A percentile compares a stretch with the other conserved stretches of the same genome.
phyloP scores from a whole-genome alignment of 257 asterid species.

The Hygrophila difformis region DNA sequence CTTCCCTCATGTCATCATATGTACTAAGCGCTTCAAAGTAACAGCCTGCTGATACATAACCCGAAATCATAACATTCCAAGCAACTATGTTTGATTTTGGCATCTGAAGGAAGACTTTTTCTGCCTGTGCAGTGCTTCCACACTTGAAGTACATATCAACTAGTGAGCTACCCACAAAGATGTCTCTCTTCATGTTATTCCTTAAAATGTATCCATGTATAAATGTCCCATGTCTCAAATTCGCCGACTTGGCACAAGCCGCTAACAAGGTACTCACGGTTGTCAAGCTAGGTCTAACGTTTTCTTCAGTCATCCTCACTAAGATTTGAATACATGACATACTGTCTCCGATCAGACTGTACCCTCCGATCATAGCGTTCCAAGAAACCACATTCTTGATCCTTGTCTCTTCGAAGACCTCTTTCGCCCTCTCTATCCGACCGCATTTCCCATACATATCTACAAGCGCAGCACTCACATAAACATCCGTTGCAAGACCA shows the following conservation, averaged over 20 bases:
- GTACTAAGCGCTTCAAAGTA: conserved; percentile 58
- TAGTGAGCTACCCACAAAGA: conserved; percentile 41
- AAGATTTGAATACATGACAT: conserved; percentile 44
- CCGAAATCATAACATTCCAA: conserved; percentile 84
- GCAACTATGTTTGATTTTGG: conserved; percentile 35
- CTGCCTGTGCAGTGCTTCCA: conserved; percentile 34
- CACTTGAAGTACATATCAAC: conserved; percentile 71
- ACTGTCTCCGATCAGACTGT: conserved; percentile 55
- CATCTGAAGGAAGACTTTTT: conserved; percentile 30
- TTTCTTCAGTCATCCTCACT: conserved; percentile 37
- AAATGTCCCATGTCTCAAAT: conserved; percentile 45
- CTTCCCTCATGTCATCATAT: conserved; percentile 42
- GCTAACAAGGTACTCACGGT: conserved; percentile 50
- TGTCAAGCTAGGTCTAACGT: conserved; percentile 35
- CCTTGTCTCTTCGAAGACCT: conserved; percentile 43
- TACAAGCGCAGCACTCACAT: conserved; percentile 59
- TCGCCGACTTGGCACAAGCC: conserved; percentile 63
- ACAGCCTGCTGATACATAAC: conserved; percentile 59
- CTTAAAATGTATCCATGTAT: conserved; percentile 49
- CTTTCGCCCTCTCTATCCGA: conserved; percentile 41
- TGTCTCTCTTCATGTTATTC: conserved; percentile 29
- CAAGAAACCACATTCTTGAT: conserved; percentile 62
- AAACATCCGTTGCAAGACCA: conserved; percentile 39
- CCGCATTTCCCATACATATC: conserved; percentile 89
- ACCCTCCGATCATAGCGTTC: conserved; percentile 71